These are phyloP conservation scores for Pneumocystis jirovecii DNA, from an alignment of 1,139 yeast species.

Conservation along the genomic window DNA sequence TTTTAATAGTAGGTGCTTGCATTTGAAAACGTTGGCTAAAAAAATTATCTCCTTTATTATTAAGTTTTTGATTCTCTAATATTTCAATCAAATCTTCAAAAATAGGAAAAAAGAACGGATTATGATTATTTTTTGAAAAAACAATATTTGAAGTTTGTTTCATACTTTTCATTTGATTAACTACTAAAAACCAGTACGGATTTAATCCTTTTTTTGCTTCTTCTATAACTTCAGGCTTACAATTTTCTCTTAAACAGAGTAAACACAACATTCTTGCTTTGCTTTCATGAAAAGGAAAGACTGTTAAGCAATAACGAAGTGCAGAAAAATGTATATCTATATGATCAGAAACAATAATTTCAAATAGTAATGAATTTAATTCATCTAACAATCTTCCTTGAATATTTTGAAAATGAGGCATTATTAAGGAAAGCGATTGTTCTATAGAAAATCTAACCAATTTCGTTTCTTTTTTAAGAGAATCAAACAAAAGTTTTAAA, in stretches of 20 bases:
- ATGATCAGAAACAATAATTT: constrained; percentile 6
- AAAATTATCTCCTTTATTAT: background rate
- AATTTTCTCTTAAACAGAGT: constrained; percentile 41
- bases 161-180: constrained; percentile 4
- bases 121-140: background rate
- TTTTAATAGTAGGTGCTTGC: background rate
- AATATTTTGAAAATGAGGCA: constrained; percentile 35
- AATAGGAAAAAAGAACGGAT: constrained; percentile 11
- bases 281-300: constrained; percentile 55
- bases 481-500: constrained; percentile 53
- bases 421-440: constrained; percentile 50
- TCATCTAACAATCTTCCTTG: constrained; percentile 28
- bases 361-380: constrained; percentile 20
- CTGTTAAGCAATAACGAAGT: constrained; percentile 48
- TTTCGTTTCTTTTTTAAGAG: constrained; percentile 49
- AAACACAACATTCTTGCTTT: constrained; percentile 56
- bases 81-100: constrained; percentile 14
- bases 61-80: constrained; percentile 7
- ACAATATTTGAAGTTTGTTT: background rate
- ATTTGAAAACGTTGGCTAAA: background rate
- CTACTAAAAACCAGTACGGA: constrained; percentile 49
- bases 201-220: constrained; percentile 73
- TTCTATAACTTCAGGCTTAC: constrained; percentile 59
- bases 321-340: constrained; percentile 43
- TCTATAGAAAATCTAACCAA: constrained; percentile 58